Conservation (phyloP, 805 yeast species). For the Wickerhamia fluorescens region DNA sequence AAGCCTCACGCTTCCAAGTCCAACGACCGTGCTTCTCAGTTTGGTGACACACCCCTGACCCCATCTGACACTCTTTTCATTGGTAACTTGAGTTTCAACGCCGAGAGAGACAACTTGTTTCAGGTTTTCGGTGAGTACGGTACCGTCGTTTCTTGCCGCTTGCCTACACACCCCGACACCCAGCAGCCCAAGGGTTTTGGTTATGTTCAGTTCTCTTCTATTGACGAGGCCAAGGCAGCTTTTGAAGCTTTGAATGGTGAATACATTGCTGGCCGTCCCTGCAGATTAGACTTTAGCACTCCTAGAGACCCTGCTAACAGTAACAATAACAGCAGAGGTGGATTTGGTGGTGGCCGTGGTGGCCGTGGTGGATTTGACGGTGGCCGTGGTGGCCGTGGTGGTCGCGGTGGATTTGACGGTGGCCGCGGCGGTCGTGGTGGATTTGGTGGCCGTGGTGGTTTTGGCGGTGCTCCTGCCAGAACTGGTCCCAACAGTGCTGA, state of each 20-base stretch:
- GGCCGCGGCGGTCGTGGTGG: conserved; percentile 14
- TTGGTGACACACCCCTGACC: conserved; percentile 82
- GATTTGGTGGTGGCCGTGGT: conserved; percentile 17
- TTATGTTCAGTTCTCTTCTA: conserved; percentile 81
- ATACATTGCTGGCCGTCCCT: conserved; percentile 83
- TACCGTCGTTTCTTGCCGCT: conserved; percentile 78
- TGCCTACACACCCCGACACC: conserved; percentile 98
- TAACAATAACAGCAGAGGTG: conserved; percentile 17
- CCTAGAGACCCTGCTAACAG: conserved; percentile 58
- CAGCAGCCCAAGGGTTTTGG: conserved; percentile 99
- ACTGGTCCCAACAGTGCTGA: conserved; percentile 37
- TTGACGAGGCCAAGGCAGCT: conserved; percentile 89
- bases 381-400: conserved; percentile 25
- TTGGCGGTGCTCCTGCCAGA: conserved; percentile 30
- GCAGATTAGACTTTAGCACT: conserved; percentile 90
- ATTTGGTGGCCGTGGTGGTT: conserved; percentile 19
- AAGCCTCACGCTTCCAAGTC: conserved; percentile 58
- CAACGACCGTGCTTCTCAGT: conserved; percentile 80
- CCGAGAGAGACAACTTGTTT: conserved; percentile 72
- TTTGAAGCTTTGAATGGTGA: conserved; percentile 83
- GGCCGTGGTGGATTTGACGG: conserved; percentile 38
- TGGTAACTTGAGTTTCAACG: conserved; percentile 92
- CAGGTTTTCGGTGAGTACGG: conserved; percentile 73
- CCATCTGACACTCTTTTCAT: conserved; percentile 95
- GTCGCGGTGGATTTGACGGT: conserved; percentile 25